phyloP scores from a whole-genome alignment of 148 eudicot species.

The Persicaria tinctoria region DNA sequence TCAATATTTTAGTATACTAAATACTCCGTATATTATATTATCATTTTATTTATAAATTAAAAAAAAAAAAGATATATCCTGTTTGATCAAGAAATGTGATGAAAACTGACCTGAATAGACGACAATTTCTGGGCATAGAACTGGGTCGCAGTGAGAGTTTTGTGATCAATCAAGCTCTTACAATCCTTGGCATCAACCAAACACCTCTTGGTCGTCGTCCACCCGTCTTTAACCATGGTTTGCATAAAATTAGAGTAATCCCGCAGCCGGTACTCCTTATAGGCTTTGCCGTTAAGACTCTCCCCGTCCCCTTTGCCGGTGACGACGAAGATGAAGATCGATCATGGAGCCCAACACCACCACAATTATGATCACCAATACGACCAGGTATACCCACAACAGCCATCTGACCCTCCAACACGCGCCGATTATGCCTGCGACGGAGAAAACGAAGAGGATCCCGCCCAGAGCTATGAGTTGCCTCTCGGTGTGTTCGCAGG shows the following conservation, averaged over 20 bases:
- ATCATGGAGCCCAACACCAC: conserved; percentile 13
- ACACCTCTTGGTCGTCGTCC: conserved; percentile 31
- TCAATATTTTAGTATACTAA: no score
- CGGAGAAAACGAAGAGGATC: conserved; percentile 22
- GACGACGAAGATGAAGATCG: conserved; percentile 23
- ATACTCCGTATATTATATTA: no score
- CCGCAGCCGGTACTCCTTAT: conserved; percentile 20
- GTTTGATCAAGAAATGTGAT: no score
- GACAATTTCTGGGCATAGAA: not conserved
- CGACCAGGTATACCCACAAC: conserved; percentile 25
- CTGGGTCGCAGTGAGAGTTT: not conserved
- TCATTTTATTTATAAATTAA: no score
- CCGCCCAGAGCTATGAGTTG: conserved; percentile 23
- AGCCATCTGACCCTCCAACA: conserved; percentile 15
- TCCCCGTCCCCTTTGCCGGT: conserved; percentile 27
- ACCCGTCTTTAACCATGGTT: conserved; percentile 21
- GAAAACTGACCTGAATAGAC: no score
- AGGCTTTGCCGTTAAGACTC: conserved; percentile 16
- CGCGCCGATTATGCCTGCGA: conserved; percentile 28
- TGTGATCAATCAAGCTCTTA: not conserved
- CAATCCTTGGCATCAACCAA: conserved; percentile 23
- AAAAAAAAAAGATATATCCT: no score
- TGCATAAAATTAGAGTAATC: conserved; percentile 41
- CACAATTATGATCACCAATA: conserved; percentile 21
- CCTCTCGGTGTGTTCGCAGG: conserved; percentile 20